Evolutionary conservation across 2,329 filamentous ascomycete species (phyloP).

Genomic region (Aspergillus viridinutans): DNA sequence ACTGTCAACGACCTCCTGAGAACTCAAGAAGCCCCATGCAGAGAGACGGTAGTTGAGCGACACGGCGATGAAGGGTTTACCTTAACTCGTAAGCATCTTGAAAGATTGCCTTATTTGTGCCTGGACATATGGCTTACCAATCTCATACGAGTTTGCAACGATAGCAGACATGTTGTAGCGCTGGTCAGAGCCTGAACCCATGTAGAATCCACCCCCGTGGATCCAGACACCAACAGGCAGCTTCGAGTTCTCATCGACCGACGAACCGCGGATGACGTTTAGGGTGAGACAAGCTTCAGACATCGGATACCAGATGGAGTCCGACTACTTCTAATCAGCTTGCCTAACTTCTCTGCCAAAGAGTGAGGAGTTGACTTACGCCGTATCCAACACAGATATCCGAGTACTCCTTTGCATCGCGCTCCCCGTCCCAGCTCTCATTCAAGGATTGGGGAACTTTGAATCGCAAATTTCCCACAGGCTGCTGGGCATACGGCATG

Average conservation of each 20-base stretch:
- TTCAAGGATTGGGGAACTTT: slow-evolving; percentile 49
- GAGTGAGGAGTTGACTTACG: slow-evolving; percentile 22
- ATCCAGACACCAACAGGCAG: slow-evolving; percentile 61
- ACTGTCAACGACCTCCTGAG: slow-evolving; percentile 38
- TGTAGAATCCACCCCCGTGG: slow-evolving; percentile 53
- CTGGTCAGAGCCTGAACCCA: slow-evolving; percentile 49
- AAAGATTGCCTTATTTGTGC: not conserved
- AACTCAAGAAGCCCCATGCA: slow-evolving; percentile 51
- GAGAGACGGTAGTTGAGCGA: slow-evolving; percentile 53
- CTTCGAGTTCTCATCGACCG: slow-evolving; percentile 32
- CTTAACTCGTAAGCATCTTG: slow-evolving; percentile 3
- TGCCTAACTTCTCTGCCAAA: not conserved
- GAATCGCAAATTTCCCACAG: slow-evolving; percentile 52
- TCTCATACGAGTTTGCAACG: slow-evolving; percentile 50
- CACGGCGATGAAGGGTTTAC: slow-evolving; percentile 51
- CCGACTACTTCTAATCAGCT: slow-evolving; percentile 19
- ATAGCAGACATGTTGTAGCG: slow-evolving; percentile 62
- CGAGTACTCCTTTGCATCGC: slow-evolving; percentile 44
- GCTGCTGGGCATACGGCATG: slow-evolving; percentile 56
- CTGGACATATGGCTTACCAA: slow-evolving; percentile 25
- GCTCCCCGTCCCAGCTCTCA: slow-evolving; percentile 39
- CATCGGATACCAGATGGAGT: slow-evolving; percentile 33
- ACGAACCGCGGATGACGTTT: slow-evolving; percentile 54
- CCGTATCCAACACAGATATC: slow-evolving; percentile 51
- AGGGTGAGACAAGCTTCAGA: slow-evolving; percentile 59